Conservation (phyloP, 2,329 filamentous ascomycete species). For the Cytospora mali region DNA sequence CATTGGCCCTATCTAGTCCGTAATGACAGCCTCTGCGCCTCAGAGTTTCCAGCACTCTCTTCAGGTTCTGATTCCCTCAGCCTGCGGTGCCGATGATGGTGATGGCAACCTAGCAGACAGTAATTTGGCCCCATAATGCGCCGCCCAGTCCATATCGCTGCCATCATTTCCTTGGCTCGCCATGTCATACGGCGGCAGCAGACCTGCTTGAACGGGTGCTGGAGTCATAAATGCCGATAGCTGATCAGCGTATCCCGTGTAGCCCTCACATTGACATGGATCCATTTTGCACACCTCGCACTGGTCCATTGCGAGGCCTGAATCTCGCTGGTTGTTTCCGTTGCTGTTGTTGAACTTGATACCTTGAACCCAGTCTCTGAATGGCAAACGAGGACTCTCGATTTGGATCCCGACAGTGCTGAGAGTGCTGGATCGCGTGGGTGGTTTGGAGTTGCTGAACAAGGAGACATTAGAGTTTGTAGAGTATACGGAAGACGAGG, state of each 20-base stretch:
- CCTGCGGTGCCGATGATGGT: conserved; percentile 6
- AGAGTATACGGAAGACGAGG: conserved; percentile 25
- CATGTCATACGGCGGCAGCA: neutral
- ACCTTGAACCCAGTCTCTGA: conserved; percentile 27
- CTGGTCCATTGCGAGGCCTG: conserved; percentile 23
- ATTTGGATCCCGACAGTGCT: conserved; percentile 20
- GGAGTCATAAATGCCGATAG: conserved; percentile 28
- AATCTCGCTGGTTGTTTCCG: conserved; percentile 22
- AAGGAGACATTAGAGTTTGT: neutral
- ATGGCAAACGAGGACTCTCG: conserved; percentile 27
- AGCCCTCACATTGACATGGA: conserved; percentile 22
- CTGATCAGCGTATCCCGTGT: conserved; percentile 26
- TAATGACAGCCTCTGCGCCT: neutral
- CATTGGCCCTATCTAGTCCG: neutral
- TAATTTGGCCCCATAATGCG: conserved; percentile 4
- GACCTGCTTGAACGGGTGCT: neutral
- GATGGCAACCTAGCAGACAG: neutral
- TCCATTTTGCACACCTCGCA: conserved; percentile 25
- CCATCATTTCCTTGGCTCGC: conserved; percentile 4
- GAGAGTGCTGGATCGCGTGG: conserved; percentile 24
- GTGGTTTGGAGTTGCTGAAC: neutral
- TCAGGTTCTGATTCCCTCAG: conserved; percentile 7
- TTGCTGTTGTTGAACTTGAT: conserved; percentile 17
- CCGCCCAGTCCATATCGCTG: conserved; percentile 18
- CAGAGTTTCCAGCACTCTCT: neutral